Conservation (phyloP, 345 rosid species). For the Populus alba region DNA sequence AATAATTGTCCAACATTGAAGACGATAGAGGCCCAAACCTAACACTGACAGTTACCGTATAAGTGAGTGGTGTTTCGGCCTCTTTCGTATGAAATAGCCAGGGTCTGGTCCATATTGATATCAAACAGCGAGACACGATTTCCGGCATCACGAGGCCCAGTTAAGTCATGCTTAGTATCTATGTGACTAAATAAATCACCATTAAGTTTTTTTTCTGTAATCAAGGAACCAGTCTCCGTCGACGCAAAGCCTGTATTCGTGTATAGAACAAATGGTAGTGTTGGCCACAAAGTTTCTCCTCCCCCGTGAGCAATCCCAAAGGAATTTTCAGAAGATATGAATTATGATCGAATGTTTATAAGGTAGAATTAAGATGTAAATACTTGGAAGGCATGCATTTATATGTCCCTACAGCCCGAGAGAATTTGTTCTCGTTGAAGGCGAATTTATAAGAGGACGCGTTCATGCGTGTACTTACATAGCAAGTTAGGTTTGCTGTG, state of each 20-base stretch:
- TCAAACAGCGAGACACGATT: slow-evolving; percentile 38
- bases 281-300: slow-evolving; percentile 7
- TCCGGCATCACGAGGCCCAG: slow-evolving; percentile 21
- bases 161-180: neutral
- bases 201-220: neutral
- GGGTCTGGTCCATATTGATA: slow-evolving; percentile 19
- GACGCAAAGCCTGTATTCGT: neutral
- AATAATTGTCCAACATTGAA: slow-evolving; percentile 3
- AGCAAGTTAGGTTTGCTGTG: neutral
- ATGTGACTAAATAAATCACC: neutral
- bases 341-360: too few species aligned
- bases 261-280: neutral
- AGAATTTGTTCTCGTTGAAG: neutral
- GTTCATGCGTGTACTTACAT: neutral
- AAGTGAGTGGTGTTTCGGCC: slow-evolving; percentile 5
- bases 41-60: slow-evolving; percentile 5
- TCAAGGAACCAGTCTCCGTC: neutral
- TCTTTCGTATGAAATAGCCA: neutral
- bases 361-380: neutral
- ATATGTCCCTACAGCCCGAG: neutral
- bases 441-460: neutral
- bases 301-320: too few species aligned
- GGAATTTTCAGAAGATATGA: neutral
- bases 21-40: slow-evolving; percentile 20
- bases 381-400: neutral